Conservation (phyloP, 164 flowering plant species). For the Sedum album region DNA sequence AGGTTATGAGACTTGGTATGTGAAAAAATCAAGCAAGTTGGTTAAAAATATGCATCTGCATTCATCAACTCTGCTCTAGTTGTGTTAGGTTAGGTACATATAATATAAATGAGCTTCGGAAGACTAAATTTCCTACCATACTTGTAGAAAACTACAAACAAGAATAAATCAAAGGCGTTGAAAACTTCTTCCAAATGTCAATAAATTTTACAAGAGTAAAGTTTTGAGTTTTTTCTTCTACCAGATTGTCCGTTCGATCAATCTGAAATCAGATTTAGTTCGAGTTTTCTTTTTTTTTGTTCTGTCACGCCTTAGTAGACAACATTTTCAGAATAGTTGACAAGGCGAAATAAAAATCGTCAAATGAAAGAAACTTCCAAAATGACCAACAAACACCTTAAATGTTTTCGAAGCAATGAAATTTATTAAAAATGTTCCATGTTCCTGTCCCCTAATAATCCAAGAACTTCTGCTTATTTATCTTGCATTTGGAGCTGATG, state of each 20-base stretch:
- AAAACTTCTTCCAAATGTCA: background rate
- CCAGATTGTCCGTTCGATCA: too few relatives aligned
- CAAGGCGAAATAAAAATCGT: background rate
- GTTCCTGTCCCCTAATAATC: background rate
- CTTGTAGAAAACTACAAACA: background rate
- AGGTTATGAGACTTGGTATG: background rate
- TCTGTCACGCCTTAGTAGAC: too few relatives aligned
- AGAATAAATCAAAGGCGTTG: background rate
- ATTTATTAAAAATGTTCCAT: background rate
- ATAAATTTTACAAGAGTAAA: background rate
- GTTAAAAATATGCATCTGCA: background rate
- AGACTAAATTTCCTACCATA: slow-evolving; percentile 1
- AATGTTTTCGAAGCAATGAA: background rate
- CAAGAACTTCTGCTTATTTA: background rate
- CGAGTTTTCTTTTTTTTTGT: too few relatives aligned
- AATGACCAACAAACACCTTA: background rate
- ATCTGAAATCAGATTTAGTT: too few relatives aligned
- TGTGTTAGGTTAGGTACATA: slow-evolving; percentile 3
- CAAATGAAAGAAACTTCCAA: background rate
- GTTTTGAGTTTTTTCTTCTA: background rate
- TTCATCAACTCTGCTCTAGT: background rate
- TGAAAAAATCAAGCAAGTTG: background rate
- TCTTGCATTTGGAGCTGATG: background rate
- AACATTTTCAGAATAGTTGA: background rate
- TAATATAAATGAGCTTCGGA: background rate